A percentile compares a stretch with the other conserved stretches of the same genome.
These are phyloP conservation scores for Murraya koenigii DNA, from an alignment of 345 rosid genomes.

Conservation along the genomic window DNA sequence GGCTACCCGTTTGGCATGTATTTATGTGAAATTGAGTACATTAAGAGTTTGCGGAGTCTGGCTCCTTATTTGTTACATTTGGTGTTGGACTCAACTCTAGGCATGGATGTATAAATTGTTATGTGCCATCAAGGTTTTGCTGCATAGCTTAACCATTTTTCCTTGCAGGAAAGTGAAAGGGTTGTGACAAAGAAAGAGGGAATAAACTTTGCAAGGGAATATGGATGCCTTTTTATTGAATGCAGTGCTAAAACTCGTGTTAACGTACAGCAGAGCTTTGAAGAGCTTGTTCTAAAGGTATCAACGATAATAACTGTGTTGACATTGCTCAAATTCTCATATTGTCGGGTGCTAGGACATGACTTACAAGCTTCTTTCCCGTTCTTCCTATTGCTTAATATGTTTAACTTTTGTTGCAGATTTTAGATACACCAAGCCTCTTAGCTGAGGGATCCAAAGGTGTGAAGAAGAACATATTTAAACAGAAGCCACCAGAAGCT, in stretches of 20 bases:
- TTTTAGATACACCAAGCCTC: slow-evolving; percentile 49
- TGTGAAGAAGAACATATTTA: slow-evolving; percentile 44
- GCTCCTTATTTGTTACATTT: not conserved
- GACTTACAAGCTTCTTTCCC: not conserved
- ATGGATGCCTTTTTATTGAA: slow-evolving; percentile 65
- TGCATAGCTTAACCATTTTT: not conserved
- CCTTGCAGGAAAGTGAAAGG: slow-evolving; percentile 56
- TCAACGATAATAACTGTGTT: not conserved
- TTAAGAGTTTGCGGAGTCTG: no score
- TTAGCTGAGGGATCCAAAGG: slow-evolving; percentile 50
- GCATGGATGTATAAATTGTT: not conserved
- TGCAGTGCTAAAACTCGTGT: slow-evolving; percentile 66
- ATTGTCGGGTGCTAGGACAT: not conserved
- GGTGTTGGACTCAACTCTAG: not conserved
- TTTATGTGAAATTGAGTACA: not conserved
- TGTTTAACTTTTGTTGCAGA: slow-evolving; percentile 26
- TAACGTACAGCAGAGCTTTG: slow-evolving; percentile 62
- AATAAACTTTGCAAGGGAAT: slow-evolving; percentile 53
- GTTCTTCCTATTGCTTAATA: not conserved
- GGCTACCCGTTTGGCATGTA: not conserved
- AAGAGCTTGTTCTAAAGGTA: slow-evolving; percentile 66
- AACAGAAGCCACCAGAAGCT: slow-evolving; percentile 31
- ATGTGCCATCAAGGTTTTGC: not conserved
- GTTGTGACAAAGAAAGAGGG: slow-evolving; percentile 65
- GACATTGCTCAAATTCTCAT: not conserved